Conservation (phyloP, 1,284 basidiomycete species). For the Pseudozyma tsukubaensis region DNA sequence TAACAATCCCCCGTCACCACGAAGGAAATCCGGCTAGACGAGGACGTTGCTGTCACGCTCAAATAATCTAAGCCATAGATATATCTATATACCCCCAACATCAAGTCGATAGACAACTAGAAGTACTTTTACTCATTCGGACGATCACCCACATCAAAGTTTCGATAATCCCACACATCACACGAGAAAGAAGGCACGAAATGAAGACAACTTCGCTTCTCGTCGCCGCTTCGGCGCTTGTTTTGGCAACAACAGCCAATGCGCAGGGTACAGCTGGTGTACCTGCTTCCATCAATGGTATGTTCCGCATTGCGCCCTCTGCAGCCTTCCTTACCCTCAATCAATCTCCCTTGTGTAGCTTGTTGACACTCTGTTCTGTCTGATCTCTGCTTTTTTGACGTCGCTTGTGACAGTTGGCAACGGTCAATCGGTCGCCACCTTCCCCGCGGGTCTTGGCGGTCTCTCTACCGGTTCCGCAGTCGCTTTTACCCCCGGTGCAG, state of each 20-base stretch:
- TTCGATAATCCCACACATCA: background rate
- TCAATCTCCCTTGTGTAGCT: background rate
- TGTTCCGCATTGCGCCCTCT: background rate
- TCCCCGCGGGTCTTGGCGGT: slow-evolving; percentile 33
- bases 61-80: no score
- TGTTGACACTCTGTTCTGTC: background rate
- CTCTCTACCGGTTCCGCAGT: slow-evolving; percentile 22
- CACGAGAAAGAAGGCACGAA: background rate
- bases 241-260: slow-evolving; percentile 1
- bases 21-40: no score
- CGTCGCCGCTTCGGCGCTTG: background rate
- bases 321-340: background rate
- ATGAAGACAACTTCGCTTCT: slow-evolving; percentile 9
- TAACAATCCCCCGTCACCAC: no score
- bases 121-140: no score
- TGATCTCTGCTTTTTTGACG: background rate
- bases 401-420: slow-evolving; percentile 23
- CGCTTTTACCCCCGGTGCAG: slow-evolving; percentile 35
- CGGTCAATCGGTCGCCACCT: slow-evolving; percentile 26
- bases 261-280: slow-evolving; percentile 35
- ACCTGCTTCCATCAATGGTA: slow-evolving; percentile 39
- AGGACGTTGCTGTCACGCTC: no score
- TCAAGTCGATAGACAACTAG: no score
- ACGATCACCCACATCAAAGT: background rate
- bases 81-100: no score